Base-by-base conservation (phyloP, 495 filamentous ascomycete species). In the Aspergillus sparsus region DNA sequence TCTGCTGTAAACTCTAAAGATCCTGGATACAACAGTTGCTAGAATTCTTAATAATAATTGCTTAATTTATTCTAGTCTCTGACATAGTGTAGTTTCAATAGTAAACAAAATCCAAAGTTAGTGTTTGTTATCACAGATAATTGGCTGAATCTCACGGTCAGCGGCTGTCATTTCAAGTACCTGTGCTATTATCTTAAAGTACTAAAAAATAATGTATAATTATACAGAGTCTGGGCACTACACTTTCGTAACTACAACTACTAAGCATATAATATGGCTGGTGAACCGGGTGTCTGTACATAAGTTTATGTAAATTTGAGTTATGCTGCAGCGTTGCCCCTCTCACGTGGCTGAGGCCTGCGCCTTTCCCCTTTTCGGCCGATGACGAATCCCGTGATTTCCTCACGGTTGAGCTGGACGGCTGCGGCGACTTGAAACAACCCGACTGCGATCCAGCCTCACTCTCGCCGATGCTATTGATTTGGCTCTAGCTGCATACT, bases 341-440 rank as follows among this genome's bases (percentile, higher is more conserved):
- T 46, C 49, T 54, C 33, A 49, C 32, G 58, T 60, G 57, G 49
- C 13, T 34, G 49, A n/a, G 11, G 12, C 49, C 11, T 21, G 41
- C 27, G 21, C 52, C 21, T 39, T 55, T 55, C 53, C 39, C 12
- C 21, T 55, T 45, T 41, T 9, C 7, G 53, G 33, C 3, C 11
- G 16, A 33, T 47, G n/a, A 51, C 31, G 46, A 35, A 16, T 60
- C 58, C 51, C 58, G 58, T 60, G 58, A 53, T 49, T 39, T 7
- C 34, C 50, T 9, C 7, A 4, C 8, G 41, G 21, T 49, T 36
- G 58, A 44, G 50, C 53, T 54, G 44, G 58, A 60, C 58, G 58
- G 6, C 50, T 54, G 58, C 49, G 57, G 57, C 57, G 50, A 54
- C 42, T 49, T 32, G 39, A 13, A 42, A 52, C 57, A 47, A 54